Conservation (phyloP, 495 filamentous ascomycete genomes). For the Aspergillus homomorphus region DNA sequence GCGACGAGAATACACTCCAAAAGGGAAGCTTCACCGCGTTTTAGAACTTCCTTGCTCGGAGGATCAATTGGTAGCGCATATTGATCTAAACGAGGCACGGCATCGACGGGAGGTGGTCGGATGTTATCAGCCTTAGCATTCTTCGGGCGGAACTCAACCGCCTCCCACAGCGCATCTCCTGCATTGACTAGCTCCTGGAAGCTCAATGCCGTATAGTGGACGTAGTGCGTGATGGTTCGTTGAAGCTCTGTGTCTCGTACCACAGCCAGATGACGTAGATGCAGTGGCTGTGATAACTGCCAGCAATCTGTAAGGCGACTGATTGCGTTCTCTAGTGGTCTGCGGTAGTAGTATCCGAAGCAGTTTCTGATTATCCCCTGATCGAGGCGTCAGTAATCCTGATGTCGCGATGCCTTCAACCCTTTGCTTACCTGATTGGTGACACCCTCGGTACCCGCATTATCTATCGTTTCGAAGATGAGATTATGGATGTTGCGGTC, state of each 20-base stretch:
- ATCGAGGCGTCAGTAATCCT: neutral
- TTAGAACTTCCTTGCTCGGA: constrained; percentile 30
- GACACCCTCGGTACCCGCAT: constrained; percentile 48
- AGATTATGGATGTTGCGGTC: constrained; percentile 52
- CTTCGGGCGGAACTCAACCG: constrained; percentile 48
- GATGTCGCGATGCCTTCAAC: neutral
- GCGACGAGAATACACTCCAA: constrained; percentile 37
- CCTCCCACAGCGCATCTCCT: constrained; percentile 56
- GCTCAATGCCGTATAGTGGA: constrained; percentile 55
- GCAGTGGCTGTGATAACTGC: constrained; percentile 58
- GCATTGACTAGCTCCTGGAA: constrained; percentile 57
- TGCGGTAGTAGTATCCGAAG: constrained; percentile 54
- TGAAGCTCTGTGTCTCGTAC: constrained; percentile 57
- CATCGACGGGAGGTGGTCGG: constrained; percentile 34
- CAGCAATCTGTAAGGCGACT: constrained; percentile 56
- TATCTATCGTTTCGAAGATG: constrained; percentile 51
- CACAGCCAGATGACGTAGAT: constrained; percentile 61
- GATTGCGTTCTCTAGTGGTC: constrained; percentile 56
- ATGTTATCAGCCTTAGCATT: constrained; percentile 30
- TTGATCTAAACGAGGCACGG: constrained; percentile 43
- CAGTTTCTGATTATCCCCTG: constrained; percentile 47
- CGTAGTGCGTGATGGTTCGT: constrained; percentile 52
- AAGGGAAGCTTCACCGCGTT: constrained; percentile 46
- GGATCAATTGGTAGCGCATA: constrained; percentile 49
- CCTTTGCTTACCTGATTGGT: constrained; percentile 47